Evolutionary conservation across 371 early-diverging fungal genomes (phyloP).

Genomic region (Zopfochytrium polystomum): DNA sequence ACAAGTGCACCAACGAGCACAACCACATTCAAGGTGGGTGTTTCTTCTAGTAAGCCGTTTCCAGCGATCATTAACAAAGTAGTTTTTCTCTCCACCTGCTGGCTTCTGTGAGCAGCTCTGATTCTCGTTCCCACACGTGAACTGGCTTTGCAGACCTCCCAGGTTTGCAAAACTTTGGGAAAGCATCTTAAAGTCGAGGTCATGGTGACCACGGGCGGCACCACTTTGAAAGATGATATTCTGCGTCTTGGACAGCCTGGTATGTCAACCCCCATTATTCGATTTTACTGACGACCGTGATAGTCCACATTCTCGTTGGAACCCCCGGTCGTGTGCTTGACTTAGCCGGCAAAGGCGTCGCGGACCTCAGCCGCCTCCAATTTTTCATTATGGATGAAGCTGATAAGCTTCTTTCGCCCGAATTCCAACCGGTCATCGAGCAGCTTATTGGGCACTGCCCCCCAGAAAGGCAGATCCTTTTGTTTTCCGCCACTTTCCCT

Average conservation of each 20-base stretch:
- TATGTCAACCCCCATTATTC: slow-evolving; percentile 14
- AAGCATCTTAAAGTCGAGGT: slow-evolving; percentile 88
- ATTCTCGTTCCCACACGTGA: slow-evolving; percentile 97
- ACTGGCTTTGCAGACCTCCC: slow-evolving; percentile 93
- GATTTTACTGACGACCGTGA: slow-evolving; percentile 5
- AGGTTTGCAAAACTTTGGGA: slow-evolving; percentile 90
- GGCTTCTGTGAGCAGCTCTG: slow-evolving; percentile 34
- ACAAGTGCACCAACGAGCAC: slow-evolving; percentile 82
- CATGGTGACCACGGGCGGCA: slow-evolving; percentile 98
- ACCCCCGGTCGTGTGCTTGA: slow-evolving; percentile 98
- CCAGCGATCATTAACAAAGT: slow-evolving; percentile 6
- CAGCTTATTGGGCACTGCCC: slow-evolving; percentile 83
- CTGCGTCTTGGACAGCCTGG: slow-evolving; percentile 81
- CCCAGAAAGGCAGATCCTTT: slow-evolving; percentile 86
- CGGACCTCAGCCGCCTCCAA: slow-evolving; percentile 79
- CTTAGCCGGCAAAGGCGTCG: slow-evolving; percentile 83
- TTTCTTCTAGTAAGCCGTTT: slow-evolving; percentile 9
- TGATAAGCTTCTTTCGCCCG: slow-evolving; percentile 94
- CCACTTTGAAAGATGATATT: slow-evolving; percentile 96
- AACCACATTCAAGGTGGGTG: slow-evolving; percentile 77
- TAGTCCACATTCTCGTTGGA: slow-evolving; percentile 92
- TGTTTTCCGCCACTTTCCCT: slow-evolving; percentile 98
- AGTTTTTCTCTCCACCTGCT: slow-evolving; percentile 2
- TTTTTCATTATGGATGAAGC: slow-evolving; percentile 98
- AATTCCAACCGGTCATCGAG: slow-evolving; percentile 95